These are phyloP conservation scores for Pleurotus platypus DNA, from an alignment of 768 basidiomycete genomes.

Conservation along the genomic window DNA sequence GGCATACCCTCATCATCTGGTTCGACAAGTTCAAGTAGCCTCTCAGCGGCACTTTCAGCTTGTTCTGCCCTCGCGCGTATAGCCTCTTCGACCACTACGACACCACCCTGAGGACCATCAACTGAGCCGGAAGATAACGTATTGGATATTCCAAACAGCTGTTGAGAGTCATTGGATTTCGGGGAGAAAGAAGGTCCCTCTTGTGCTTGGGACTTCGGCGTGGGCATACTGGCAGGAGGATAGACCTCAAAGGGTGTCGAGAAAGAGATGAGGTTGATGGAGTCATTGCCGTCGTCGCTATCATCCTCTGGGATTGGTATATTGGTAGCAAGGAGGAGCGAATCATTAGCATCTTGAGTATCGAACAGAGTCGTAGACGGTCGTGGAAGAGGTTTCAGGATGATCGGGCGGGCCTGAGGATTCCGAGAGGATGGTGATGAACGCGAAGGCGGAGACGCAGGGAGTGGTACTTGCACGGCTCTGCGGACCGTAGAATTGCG, in stretches of 20 bases:
- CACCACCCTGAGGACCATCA: constrained; percentile 34
- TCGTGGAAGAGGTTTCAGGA: constrained; percentile 31
- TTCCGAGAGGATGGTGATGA: constrained; percentile 24
- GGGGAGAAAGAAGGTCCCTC: constrained; percentile 51
- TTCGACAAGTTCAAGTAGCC: constrained; percentile 82
- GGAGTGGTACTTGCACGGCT: constrained; percentile 32
- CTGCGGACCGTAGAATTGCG: constrained; percentile 33
- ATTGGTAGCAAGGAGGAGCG: constrained; percentile 63
- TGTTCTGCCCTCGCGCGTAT: constrained; percentile 86
- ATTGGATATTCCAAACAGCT: constrained; percentile 49
- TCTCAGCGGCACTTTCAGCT: constrained; percentile 89
- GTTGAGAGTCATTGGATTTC: constrained; percentile 46
- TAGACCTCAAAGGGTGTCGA: constrained; percentile 62
- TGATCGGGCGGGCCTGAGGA: constrained; percentile 19
- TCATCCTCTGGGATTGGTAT: constrained; percentile 71
- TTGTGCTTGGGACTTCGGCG: constrained; percentile 30
- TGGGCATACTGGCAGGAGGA: constrained; percentile 24
- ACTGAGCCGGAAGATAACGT: constrained; percentile 55
- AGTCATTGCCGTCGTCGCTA: constrained; percentile 66
- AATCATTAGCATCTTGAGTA: constrained; percentile 46
- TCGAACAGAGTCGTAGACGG: constrained; percentile 42
- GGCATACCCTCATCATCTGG: constrained; percentile 60
- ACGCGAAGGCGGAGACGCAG: constrained; percentile 33
- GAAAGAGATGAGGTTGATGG: constrained; percentile 67
- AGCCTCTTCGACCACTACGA: constrained; percentile 69